Base-by-base conservation (phyloP, 768 basidiomycete species). In the Suillus plorans region DNA sequence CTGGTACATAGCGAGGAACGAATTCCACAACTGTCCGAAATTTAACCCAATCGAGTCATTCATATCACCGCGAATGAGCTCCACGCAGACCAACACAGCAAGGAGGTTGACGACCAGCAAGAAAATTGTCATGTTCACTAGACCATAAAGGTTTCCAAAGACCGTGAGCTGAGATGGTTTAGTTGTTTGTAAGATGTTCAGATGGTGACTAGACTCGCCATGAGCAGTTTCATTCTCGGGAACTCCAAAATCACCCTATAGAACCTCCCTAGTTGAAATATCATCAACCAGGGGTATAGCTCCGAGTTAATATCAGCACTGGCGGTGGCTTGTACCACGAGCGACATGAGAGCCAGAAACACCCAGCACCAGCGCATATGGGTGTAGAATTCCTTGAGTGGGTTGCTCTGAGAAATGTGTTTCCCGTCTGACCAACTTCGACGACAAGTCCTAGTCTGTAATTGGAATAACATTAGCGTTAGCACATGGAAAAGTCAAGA, bases 171-270 rank as follows among this genome's bases (percentile, higher is more conserved):
- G 67, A 0, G 18, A 47, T 61, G 16, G 16, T 44, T 61, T 37
- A 49, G 42, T 22, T 61, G 31, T 62, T 58, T 70, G 41, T 28
- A 28, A 25, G 7, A 57, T 44, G 22, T 39, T 34, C 31, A 56
- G n/a, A 63, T 58, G 16, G n/a, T 50, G 42, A 45, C 49, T 13
- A 39, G n/a, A 14, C 67, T 64, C 37, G 96, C 94, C 79, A 98
- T 76, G 37, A 98, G 78, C 1, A 90, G 91, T 67, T 86, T 90
- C 94, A 97, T 97, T 63, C 93, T 81, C 0, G 95, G 97, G 22
- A 97, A 86, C 58, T 89, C 91, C 59, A 98, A 74, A 70, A 99
- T 94, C 55, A 97, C 93, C 3, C 96, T 82, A 74, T 99, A 97
- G 79, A 97, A 98, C 70, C 96, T 82, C 69, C 82, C 81, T 16